Conservation (phyloP, 305 asterid species). For the Striga hermonthica region DNA sequence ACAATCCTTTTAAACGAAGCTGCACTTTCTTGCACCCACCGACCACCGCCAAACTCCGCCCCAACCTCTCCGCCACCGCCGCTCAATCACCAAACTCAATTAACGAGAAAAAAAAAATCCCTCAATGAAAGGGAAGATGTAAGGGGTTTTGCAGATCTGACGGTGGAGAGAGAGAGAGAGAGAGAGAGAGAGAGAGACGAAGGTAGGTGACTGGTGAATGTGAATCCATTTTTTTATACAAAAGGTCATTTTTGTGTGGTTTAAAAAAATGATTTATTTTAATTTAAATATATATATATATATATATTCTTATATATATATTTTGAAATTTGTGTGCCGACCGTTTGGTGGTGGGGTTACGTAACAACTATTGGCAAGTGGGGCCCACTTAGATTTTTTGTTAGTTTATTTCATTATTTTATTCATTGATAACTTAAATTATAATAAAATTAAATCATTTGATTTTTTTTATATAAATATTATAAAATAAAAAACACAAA, state of each 20-base stretch:
- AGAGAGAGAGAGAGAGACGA: slow-evolving; percentile 2
- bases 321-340: slow-evolving; percentile 21
- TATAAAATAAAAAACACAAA: too few species aligned
- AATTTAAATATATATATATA: neutral
- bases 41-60: slow-evolving; percentile 15
- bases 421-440: too few species aligned
- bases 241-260: neutral
- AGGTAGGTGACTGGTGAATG: neutral
- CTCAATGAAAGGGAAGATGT: neutral
- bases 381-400: neutral
- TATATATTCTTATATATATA: neutral
- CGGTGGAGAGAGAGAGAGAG: slow-evolving; percentile 13
- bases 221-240: slow-evolving; percentile 1
- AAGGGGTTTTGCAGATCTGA: slow-evolving; percentile 19
- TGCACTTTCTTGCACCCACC: slow-evolving; percentile 21
- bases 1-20: slow-evolving; percentile 5
- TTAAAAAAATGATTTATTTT: neutral
- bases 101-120: neutral
- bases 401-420: too few species aligned
- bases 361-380: slow-evolving; percentile 19
- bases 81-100: neutral
- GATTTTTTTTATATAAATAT: too few species aligned
- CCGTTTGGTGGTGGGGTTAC: slow-evolving; percentile 12
- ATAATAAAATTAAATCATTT: too few species aligned
- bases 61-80: slow-evolving; percentile 22